Percentiles rank a stretch among this genome's conserved stretches.
These are phyloP conservation scores for Verticillium nubilum DNA, from an alignment of 2,329 filamentous ascomycete genomes.

Conservation along the genomic window DNA sequence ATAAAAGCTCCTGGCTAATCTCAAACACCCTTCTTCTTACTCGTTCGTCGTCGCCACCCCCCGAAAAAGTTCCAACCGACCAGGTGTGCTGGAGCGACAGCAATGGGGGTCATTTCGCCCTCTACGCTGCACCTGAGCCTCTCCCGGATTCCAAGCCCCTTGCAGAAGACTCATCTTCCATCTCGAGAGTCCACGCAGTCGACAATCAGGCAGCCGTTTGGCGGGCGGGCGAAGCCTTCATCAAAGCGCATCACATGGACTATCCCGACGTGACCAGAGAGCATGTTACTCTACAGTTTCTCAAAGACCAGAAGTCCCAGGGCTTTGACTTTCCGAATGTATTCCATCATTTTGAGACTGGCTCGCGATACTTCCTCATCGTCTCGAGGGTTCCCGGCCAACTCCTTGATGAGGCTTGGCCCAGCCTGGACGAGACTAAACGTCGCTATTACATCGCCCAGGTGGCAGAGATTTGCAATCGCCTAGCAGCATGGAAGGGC, in stretches of 20 bases:
- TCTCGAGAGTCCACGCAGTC: neutral
- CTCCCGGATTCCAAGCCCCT: slow-evolving; percentile 6
- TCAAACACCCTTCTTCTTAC: slow-evolving; percentile 5
- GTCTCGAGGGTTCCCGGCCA: neutral
- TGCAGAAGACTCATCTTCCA: slow-evolving; percentile 3
- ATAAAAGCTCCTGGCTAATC: slow-evolving; percentile 6
- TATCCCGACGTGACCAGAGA: neutral
- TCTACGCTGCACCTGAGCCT: slow-evolving; percentile 4
- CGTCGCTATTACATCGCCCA: neutral
- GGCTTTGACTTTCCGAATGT: neutral
- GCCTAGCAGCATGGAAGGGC: neutral
- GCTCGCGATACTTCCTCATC: neutral
- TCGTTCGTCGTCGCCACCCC: slow-evolving; percentile 3
- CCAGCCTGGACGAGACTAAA: neutral
- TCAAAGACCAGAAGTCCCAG: neutral
- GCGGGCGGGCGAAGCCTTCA: neutral
- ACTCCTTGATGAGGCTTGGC: neutral
- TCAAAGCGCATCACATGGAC: neutral
- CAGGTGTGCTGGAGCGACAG: slow-evolving; percentile 6
- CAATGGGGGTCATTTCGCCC: slow-evolving; percentile 6
- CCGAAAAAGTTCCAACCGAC: slow-evolving; percentile 5
- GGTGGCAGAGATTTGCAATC: neutral
- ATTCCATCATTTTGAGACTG: neutral
- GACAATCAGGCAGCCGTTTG: neutral
- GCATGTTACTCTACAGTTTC: neutral